These are phyloP conservation scores for Sarocladium brachiariae DNA, from an alignment of 2,329 filamentous ascomycete genomes.

Conservation along the genomic window DNA sequence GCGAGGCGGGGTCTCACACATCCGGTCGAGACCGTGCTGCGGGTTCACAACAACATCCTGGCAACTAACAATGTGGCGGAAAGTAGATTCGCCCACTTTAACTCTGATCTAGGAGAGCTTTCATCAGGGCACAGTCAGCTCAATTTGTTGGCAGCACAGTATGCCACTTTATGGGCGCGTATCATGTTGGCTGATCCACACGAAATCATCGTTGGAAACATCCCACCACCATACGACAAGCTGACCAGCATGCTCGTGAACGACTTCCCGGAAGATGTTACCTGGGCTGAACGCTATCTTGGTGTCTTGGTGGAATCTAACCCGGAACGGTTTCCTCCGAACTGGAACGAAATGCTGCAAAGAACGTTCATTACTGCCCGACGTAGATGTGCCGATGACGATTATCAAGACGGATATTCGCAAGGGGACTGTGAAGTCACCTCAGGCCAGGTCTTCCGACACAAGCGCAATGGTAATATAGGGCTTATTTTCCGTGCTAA, in stretches of 20 bases:
- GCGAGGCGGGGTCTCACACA: not conserved
- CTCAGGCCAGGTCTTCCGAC: slow-evolving; percentile 71
- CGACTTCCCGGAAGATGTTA: slow-evolving; percentile 47
- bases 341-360: not conserved
- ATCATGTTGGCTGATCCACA: slow-evolving; percentile 31
- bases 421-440: not conserved
- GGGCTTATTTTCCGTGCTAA: slow-evolving; percentile 53
- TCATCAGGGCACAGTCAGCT: slow-evolving; percentile 25
- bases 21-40: not conserved
- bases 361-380: not conserved
- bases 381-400: not conserved
- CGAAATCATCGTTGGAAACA: slow-evolving; percentile 13
- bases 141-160: slow-evolving; percentile 55
- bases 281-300: slow-evolving; percentile 12
- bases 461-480: slow-evolving; percentile 71
- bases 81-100: slow-evolving; percentile 16
- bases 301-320: not conserved
- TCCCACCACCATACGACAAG: slow-evolving; percentile 39
- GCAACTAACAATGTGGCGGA: slow-evolving; percentile 45
- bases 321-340: not conserved
- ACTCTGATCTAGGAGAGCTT: slow-evolving; percentile 24
- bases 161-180: slow-evolving; percentile 67
- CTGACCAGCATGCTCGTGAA: slow-evolving; percentile 56
- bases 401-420: not conserved
- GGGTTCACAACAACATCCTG: slow-evolving; percentile 62